A percentile compares a stretch with the other conserved stretches of the same genome.
Conservation (phyloP, 2,329 filamentous ascomycete species). For the Sporothrix euskadiensis region DNA sequence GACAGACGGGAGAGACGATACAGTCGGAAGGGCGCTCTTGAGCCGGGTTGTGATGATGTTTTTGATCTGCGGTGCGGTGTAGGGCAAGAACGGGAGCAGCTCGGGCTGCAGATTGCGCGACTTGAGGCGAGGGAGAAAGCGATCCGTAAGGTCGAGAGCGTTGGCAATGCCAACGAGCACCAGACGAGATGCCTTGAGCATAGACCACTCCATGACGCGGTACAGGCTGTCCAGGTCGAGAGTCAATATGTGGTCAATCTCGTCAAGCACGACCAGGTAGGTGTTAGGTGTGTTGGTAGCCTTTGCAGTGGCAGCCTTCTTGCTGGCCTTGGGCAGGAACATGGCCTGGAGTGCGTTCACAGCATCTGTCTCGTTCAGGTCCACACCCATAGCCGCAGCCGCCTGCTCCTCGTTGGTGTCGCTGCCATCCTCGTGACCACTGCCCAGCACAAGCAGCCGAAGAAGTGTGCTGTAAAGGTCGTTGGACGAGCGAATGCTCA, state of each 20-base stretch:
- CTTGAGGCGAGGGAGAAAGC: conserved; percentile 90
- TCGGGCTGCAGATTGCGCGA: conserved; percentile 87
- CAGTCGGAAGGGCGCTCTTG: conserved; percentile 56
- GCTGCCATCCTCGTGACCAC: background rate
- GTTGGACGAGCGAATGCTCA: conserved; percentile 86
- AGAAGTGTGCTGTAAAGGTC: conserved; percentile 82
- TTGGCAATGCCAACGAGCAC: conserved; percentile 93
- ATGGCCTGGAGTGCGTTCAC: conserved; percentile 67
- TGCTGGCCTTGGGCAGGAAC: conserved; percentile 59
- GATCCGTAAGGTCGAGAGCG: conserved; percentile 90
- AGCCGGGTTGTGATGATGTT: conserved; percentile 83
- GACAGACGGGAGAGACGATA: background rate
- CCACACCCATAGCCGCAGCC: conserved; percentile 43
- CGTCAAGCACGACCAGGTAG: conserved; percentile 86
- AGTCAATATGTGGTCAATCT: conserved; percentile 91
- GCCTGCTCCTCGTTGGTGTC: background rate
- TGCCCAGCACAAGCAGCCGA: conserved; percentile 56
- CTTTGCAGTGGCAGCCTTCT: conserved; percentile 17
- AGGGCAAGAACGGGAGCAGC: conserved; percentile 88
- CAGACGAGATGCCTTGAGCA: conserved; percentile 76
- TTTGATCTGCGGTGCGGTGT: conserved; percentile 83
- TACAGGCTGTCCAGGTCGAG: conserved; percentile 88
- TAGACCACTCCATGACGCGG: conserved; percentile 93
- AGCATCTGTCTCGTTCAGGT: conserved; percentile 65
- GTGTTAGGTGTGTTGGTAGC: conserved; percentile 47